Evolutionary conservation across 2,329 filamentous ascomycete species (phyloP).

Genomic region (Fusarium coffeatum): DNA sequence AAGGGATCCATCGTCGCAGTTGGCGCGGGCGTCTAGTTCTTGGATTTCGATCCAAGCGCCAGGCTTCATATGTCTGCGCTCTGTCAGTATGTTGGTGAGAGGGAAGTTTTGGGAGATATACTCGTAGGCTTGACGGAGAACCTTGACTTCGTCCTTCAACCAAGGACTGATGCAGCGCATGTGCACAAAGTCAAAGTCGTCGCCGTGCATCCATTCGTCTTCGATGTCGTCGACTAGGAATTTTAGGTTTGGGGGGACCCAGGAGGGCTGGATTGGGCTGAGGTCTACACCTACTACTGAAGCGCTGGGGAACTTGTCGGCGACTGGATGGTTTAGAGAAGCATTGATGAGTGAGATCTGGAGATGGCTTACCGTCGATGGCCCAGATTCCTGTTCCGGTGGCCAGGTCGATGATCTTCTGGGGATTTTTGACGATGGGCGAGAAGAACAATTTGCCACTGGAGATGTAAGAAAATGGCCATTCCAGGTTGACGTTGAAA

Average conservation of each 20-base stretch:
- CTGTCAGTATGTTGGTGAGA: not conserved
- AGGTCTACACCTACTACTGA: conserved; percentile 42
- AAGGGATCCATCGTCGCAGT: conserved; percentile 56
- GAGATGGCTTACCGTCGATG: conserved; percentile 24
- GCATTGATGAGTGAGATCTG: rapidly evolving
- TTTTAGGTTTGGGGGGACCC: conserved; percentile 56
- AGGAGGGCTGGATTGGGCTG: conserved; percentile 45
- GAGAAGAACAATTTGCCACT: conserved; percentile 41
- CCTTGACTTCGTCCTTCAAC: conserved; percentile 30
- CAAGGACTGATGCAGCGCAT: conserved; percentile 43
- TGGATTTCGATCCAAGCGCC: conserved; percentile 46
- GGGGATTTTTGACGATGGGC: conserved; percentile 24
- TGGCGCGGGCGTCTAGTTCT: conserved; percentile 53
- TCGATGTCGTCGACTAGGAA: conserved; percentile 56
- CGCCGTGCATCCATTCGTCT: conserved; percentile 59
- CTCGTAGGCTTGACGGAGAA: conserved; percentile 37
- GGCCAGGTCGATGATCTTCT: conserved; percentile 41
- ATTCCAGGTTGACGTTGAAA: rapidly evolving
- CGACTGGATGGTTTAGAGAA: conserved; percentile 21
- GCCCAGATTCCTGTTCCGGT: conserved; percentile 44
- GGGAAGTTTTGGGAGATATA: not conserved
- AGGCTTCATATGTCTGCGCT: conserved; percentile 30
- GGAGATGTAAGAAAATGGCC: not conserved
- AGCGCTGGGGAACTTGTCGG: conserved; percentile 43
- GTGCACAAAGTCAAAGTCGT: conserved; percentile 39